A percentile compares a stretch with the other conserved stretches of the same genome.
These are phyloP conservation scores for Cichorium intybus DNA, from an alignment of 140 eudicot species.

Conservation along the genomic window DNA sequence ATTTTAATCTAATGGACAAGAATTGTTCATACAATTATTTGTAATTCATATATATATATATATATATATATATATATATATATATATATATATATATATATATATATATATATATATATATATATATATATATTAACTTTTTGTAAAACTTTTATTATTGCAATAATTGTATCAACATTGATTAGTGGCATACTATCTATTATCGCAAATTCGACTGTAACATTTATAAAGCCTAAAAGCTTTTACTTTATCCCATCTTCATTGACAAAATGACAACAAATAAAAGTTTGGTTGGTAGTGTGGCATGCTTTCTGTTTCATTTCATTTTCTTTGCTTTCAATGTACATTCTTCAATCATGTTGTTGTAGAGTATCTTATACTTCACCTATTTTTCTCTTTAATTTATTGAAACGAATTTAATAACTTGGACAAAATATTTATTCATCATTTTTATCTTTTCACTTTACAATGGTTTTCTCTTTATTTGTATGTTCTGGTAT, in stretches of 20 bases:
- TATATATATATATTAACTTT: not conserved
- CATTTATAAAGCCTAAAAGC: slow-evolving; percentile 10
- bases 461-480: too few species aligned
- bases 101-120: too few species aligned
- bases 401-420: not conserved
- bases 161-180: too few species aligned
- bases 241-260: slow-evolving; percentile 10
- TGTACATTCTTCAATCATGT: not conserved
- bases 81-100: too few species aligned
- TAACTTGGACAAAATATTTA: too few species aligned
- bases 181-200: not conserved
- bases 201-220: not conserved
- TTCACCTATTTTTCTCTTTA: not conserved
- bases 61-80: too few species aligned
- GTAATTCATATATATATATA: too few species aligned
- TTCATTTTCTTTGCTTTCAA: slow-evolving; percentile 17
- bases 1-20: too few species aligned
- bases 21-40: too few species aligned
- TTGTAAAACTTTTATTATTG: not conserved
- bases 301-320: slow-evolving; percentile 9
- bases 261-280: slow-evolving; percentile 8
- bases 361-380: slow-evolving; percentile 1
- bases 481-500: too few species aligned
- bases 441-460: too few species aligned
- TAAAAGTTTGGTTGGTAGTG: slow-evolving; percentile 17